These are phyloP conservation scores for Yamadazyma atmosphaerica DNA, from an alignment of 1,139 yeast genomes.

Conservation along the genomic window DNA sequence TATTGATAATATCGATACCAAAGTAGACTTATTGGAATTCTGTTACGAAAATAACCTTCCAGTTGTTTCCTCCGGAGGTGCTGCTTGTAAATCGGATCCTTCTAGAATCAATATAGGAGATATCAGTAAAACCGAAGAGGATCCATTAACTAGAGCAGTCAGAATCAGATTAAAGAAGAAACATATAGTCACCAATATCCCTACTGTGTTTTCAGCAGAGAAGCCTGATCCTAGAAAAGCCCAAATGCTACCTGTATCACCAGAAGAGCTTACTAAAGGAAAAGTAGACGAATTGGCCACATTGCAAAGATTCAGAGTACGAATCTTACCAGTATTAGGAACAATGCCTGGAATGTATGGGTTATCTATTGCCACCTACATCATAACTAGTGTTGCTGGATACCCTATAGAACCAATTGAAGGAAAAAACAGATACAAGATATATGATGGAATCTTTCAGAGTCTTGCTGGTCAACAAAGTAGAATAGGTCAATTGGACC, in stretches of 20 bases:
- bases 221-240: slow-evolving; percentile 97
- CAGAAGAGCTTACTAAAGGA: slow-evolving; percentile 77
- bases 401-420: slow-evolving; percentile 88
- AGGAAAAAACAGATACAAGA: slow-evolving; percentile 84
- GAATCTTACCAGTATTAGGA: slow-evolving; percentile 92
- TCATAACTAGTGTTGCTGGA: slow-evolving; percentile 77
- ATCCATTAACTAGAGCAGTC: slow-evolving; percentile 86
- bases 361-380: slow-evolving; percentile 79
- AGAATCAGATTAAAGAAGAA: slow-evolving; percentile 77
- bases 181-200: slow-evolving; percentile 75
- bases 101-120: slow-evolving; percentile 47
- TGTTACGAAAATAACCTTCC: slow-evolving; percentile 60
- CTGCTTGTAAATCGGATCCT: slow-evolving; percentile 70
- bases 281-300: slow-evolving; percentile 86
- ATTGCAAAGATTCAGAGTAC: slow-evolving; percentile 82
- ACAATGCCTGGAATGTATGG: slow-evolving; percentile 98
- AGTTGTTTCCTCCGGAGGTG: slow-evolving; percentile 91
- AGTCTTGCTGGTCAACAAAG: slow-evolving; percentile 85
- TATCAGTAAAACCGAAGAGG: slow-evolving; percentile 72
- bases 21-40: slow-evolving; percentile 80
- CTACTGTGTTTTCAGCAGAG: slow-evolving; percentile 90
- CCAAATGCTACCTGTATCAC: slow-evolving; percentile 75
- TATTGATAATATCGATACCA: slow-evolving; percentile 93
- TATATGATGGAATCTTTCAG: slow-evolving; percentile 80
- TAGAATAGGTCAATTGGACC: slow-evolving; percentile 67